Percentiles rank a stretch among this genome's conserved stretches.
These are phyloP conservation scores for Adiantum capillusveneris DNA, from an alignment of 75 land plant species.

Conservation along the genomic window DNA sequence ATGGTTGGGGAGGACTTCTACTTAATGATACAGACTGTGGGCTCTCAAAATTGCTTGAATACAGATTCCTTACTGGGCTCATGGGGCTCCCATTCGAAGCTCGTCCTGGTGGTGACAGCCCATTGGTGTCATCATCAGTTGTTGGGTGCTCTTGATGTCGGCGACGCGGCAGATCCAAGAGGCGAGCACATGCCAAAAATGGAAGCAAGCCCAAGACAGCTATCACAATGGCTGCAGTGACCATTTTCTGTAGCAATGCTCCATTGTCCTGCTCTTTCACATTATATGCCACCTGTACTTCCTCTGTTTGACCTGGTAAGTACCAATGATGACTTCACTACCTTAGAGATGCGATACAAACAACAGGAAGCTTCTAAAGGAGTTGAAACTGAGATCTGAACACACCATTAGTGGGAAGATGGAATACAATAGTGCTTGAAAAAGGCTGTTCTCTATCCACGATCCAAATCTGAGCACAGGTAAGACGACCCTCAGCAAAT, in stretches of 20 bases:
- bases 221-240: constrained; percentile 20
- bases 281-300: constrained; percentile 52
- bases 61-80: constrained; percentile 13
- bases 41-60: not conserved
- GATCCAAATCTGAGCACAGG: constrained; percentile 14
- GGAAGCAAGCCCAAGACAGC: constrained; percentile 25
- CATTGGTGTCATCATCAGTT: constrained; percentile 7
- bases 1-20: constrained; percentile 67
- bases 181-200: constrained; percentile 28
- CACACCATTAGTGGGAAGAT: constrained; percentile 23
- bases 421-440: constrained; percentile 8
- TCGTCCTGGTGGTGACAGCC: constrained; percentile 11
- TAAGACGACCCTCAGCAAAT: no score
- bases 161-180: constrained; percentile 27
- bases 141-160: not conserved
- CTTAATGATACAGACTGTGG: constrained; percentile 20
- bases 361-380: not conserved
- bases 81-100: constrained; percentile 6
- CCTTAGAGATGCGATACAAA: no score
- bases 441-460: constrained; percentile 15
- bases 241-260: constrained; percentile 1
- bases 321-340: no score
- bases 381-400: not conserved
- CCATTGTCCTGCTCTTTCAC: constrained; percentile 15
- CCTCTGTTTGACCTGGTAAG: constrained; percentile 64